Percentiles rank a stretch among this genome's conserved stretches.
Evolutionary conservation across 768 basidiomycete species (phyloP).

Genomic region (Cyclocybe aegerita): DNA sequence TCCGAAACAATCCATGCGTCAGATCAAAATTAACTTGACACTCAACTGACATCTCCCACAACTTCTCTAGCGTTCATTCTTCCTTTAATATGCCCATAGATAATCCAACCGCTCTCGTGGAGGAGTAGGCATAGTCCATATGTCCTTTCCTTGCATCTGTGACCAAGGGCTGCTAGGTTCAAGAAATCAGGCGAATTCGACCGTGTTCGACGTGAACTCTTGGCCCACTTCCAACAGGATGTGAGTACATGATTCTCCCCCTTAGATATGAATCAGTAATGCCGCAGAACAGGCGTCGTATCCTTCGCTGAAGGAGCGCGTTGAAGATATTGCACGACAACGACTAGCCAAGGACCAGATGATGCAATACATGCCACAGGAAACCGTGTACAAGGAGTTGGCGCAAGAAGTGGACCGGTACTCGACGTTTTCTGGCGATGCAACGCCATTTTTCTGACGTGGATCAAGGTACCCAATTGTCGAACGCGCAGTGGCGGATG

Average conservation of each 20-base stretch:
- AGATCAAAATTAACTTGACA: too few relatives aligned
- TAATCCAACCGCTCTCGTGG: conserved; percentile 61
- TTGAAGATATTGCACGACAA: conserved; percentile 61
- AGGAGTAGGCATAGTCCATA: conserved; percentile 45
- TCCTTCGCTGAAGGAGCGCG: conserved; percentile 51
- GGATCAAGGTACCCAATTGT: conserved; percentile 59
- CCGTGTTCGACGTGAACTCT: conserved; percentile 62
- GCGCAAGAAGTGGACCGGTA: conserved; percentile 55
- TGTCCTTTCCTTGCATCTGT: conserved; percentile 1
- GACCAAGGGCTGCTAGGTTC: conserved; percentile 45
- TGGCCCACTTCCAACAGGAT: conserved; percentile 59
- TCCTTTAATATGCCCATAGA: conserved; percentile 42
- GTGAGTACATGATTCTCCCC: conserved; percentile 34
- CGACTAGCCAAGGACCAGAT: conserved; percentile 54
- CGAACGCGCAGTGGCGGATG: conserved; percentile 58
- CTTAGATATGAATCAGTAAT: not conserved
- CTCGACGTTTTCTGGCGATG: not conserved
- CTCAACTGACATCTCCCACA: too few relatives aligned
- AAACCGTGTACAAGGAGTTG: conserved; percentile 57
- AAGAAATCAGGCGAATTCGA: conserved; percentile 83
- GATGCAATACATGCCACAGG: conserved; percentile 50
- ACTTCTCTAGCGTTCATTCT: not conserved
- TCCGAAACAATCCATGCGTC: too few relatives aligned
- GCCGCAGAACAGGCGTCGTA: conserved; percentile 44
- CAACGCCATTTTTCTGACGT: not conserved